phyloP scores from a whole-genome alignment of 495 filamentous ascomycete species.

The Penicillium egyptiacum region DNA sequence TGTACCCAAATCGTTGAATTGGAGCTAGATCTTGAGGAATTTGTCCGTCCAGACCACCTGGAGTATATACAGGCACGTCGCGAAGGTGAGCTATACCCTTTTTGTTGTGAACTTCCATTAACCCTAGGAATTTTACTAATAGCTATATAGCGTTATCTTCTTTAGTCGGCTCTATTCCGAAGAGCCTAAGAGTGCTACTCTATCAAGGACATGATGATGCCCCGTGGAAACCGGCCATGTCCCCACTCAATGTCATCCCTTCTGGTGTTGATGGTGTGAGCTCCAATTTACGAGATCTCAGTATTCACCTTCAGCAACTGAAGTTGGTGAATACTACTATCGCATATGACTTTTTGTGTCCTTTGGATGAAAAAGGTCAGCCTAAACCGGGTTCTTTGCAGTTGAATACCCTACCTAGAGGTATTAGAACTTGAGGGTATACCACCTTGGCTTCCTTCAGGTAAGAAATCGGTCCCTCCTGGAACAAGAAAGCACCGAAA shows the following conservation, averaged over 20 bases:
- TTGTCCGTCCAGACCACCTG: constrained; percentile 2
- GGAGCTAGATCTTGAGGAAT: constrained; percentile 2
- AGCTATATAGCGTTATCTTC: too few species aligned
- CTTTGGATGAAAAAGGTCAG: too few species aligned
- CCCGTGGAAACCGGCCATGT: not conserved
- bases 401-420: too few species aligned
- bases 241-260: constrained; percentile 6
- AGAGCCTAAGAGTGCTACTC: not conserved
- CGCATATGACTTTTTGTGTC: too few species aligned
- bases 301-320: not conserved
- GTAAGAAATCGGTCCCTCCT: too few species aligned
- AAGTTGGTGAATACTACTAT: too few species aligned
- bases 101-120: too few species aligned
- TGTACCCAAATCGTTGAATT: not conserved
- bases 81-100: constrained; percentile 1
- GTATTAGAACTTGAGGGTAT: too few species aligned
- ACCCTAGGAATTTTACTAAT: too few species aligned
- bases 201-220: not conserved
- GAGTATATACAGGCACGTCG: constrained; percentile 2
- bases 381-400: too few species aligned
- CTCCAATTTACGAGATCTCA: not conserved
- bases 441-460: too few species aligned
- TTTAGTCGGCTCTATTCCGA: not conserved
- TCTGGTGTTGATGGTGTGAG: not conserved
- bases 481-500: too few species aligned